Base-by-base conservation (phyloP, 1,284 basidiomycete genomes). In the Vanrija humicola region DNA sequence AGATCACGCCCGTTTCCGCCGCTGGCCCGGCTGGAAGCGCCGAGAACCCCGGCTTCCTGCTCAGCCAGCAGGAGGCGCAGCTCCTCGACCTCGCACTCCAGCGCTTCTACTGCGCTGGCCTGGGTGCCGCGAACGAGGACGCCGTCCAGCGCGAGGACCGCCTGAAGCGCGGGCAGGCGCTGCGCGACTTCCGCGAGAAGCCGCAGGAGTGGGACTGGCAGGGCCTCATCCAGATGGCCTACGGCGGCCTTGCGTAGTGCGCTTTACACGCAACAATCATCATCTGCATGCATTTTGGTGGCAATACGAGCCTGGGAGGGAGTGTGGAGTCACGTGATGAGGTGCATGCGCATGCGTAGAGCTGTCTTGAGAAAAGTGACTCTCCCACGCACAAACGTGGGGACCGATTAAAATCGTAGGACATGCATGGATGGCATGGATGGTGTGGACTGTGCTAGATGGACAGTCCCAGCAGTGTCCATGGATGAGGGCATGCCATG, bases 21-120 rank as follows among this genome's bases (percentile, higher is more conserved):
- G 57, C 64, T 19, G 65, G 67, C 3, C 63, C 68, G 1, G 52
- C 50, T 0, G 67, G 66, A n/a, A 56, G 56, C 9, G 23, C 52
- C 16, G 46, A 61, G 10, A 75, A 75, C 50, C 69, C 74, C 2
- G 74, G 72, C 1, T 89, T 82, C 68, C 75, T 91, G 69, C 75
- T 95, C 42, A 81, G 78, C 54, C 88, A 92, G 70, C 81, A 84
- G 56, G 89, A 93, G 63, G 89, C 90, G 0, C 90, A 94, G 64
- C 66, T 88, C 39, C 81, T 97, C 45, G 82, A 86, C 1, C 79
- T 91, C 70, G 83, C 83, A 15, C 73, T 90, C 45, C 92, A 95
- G 75, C 84, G 83, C 65, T 94, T 93, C 75, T 95, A 92, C 69
- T 74, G 75, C 54, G 60, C 70, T 9, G 58, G 59, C 7, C 52